Percentiles rank a stretch among this genome's conserved stretches.
These are phyloP conservation scores for Solanum hybrid DNA, from an alignment of 305 asterid species.

Conservation along the genomic window DNA sequence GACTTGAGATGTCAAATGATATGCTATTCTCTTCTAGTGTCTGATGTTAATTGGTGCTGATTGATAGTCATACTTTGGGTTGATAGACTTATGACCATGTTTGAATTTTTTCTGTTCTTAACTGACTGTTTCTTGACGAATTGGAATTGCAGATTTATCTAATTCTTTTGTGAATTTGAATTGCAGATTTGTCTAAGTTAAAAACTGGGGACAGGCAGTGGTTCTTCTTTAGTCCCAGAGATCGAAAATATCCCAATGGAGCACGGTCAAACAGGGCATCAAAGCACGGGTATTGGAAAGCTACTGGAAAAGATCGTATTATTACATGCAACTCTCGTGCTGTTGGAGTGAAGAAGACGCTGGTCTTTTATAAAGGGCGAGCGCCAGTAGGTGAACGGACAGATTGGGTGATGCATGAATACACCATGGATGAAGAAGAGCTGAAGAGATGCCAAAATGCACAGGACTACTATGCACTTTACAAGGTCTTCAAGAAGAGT, in stretches of 20 bases:
- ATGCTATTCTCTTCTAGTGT: not conserved
- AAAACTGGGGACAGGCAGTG: constrained; percentile 92
- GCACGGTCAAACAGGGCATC: constrained; percentile 75
- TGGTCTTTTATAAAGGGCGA: constrained; percentile 83
- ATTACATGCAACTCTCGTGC: constrained; percentile 52
- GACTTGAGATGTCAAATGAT: not conserved
- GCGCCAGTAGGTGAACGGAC: constrained; percentile 89
- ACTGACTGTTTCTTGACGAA: not conserved
- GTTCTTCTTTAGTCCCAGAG: constrained; percentile 91
- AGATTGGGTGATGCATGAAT: constrained; percentile 99
- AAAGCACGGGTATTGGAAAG: constrained; percentile 83
- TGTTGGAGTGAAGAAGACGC: constrained; percentile 85
- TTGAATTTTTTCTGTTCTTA: not conserved
- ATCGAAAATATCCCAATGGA: constrained; percentile 73
- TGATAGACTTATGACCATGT: not conserved
- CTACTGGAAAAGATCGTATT: constrained; percentile 80
- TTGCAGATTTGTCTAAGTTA: constrained; percentile 68
- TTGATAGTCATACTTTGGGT: not conserved
- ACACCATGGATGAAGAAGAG: constrained; percentile 76
- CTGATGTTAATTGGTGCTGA: not conserved
- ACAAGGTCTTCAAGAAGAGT: constrained; percentile 88
- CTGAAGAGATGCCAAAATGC: constrained; percentile 42
- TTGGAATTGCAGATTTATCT: constrained; percentile 54
- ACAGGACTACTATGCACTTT: constrained; percentile 64
- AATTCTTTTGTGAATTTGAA: constrained; percentile 17